Percentiles rank a stretch among this genome's conserved stretches.
phyloP scores from a whole-genome alignment of 2,329 filamentous ascomycete species.

The Fusarium illudens region DNA sequence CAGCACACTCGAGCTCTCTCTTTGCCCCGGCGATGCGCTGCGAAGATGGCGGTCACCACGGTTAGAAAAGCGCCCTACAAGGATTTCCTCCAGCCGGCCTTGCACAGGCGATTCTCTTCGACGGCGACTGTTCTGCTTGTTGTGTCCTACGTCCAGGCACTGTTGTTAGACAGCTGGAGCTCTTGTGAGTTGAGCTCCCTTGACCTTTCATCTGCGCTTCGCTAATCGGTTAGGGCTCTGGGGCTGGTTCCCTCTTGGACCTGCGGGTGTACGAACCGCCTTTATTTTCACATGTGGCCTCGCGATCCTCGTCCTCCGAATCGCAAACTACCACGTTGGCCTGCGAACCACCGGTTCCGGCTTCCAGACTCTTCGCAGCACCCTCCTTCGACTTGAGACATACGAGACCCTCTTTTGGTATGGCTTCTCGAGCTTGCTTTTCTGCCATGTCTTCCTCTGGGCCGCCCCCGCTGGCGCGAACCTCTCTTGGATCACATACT shows the following conservation, averaged over 20 bases:
- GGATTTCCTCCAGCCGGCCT: constrained; percentile 87
- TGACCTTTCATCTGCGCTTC: background rate
- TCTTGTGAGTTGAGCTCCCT: constrained; percentile 65
- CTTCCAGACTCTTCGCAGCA: constrained; percentile 68
- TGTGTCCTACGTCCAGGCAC: constrained; percentile 76
- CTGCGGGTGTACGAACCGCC: constrained; percentile 75
- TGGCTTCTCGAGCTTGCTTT: constrained; percentile 77
- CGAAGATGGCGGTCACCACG: constrained; percentile 60
- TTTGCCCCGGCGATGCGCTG: constrained; percentile 53
- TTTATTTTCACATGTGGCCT: constrained; percentile 81
- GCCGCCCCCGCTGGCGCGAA: constrained; percentile 67
- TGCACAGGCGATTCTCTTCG: constrained; percentile 86
- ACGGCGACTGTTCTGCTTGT: constrained; percentile 75
- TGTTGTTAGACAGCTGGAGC: constrained; percentile 74
- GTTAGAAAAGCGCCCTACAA: constrained; percentile 74
- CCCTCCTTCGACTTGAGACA: constrained; percentile 67
- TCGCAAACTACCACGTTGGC: constrained; percentile 82
- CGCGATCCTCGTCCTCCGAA: constrained; percentile 82
- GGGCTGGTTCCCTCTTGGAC: constrained; percentile 85
- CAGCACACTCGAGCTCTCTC: constrained; percentile 28
- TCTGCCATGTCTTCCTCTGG: constrained; percentile 83
- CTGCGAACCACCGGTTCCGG: constrained; percentile 74
- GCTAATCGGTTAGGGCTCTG: constrained; percentile 70
- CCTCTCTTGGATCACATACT: constrained; percentile 77
- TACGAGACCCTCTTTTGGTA: constrained; percentile 80